Evolutionary conservation across 2,329 filamentous ascomycete genomes (phyloP), one percentile per base, ranked within the genome.

Genomic region (Exophiala dermatitidis): DNA sequence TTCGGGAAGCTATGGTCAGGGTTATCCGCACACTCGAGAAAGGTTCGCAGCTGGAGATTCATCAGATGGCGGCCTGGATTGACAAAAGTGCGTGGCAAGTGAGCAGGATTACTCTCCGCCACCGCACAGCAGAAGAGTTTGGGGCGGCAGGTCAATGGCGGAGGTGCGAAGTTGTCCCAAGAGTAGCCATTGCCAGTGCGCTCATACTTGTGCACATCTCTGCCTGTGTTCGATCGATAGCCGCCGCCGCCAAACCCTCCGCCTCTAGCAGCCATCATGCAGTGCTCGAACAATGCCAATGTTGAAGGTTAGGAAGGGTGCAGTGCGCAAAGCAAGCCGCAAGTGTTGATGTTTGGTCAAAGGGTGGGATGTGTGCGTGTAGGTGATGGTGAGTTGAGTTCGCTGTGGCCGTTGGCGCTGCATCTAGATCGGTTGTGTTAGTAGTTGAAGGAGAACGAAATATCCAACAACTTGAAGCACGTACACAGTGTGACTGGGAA

Each of bases 11-110:
- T 53, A 30, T 50, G 36, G 9, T 49, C 32, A 10, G 51, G 36
- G 41, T 59, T 46, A 26, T 59, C 57, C 7, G 57, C 57, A 43
- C 57, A 57, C 32, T 59, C 57, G 43, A 59, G 54, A 43, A 59
- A 59, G 5, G 54, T 46, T 42, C 51, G 54, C 31, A 59, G 52
- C 44, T 59, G 57, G 32, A 47, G 48, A 36, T 59, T 59, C 54
- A 57, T 57, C 30, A 59, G 38, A 33, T 59, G 57, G 6, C 57
- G 57, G 26, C 57, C 57, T 28, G 57, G 57, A 26, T 59, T 59
- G 48, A 59, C 52, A 30, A 59, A 59, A 34, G 51, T 54, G 36
- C 57, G 53, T 10, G 57, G 57, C 12, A 59, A 43, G 40, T 59
- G 57, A 29, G 26, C 34, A 12, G 41, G 31, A 31, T 52, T 51